A percentile compares a stretch with the other conserved stretches of the same genome.
These are phyloP conservation scores for Biscogniauxia sp. DNA, from an alignment of 2,329 filamentous ascomycete genomes.

Conservation along the genomic window DNA sequence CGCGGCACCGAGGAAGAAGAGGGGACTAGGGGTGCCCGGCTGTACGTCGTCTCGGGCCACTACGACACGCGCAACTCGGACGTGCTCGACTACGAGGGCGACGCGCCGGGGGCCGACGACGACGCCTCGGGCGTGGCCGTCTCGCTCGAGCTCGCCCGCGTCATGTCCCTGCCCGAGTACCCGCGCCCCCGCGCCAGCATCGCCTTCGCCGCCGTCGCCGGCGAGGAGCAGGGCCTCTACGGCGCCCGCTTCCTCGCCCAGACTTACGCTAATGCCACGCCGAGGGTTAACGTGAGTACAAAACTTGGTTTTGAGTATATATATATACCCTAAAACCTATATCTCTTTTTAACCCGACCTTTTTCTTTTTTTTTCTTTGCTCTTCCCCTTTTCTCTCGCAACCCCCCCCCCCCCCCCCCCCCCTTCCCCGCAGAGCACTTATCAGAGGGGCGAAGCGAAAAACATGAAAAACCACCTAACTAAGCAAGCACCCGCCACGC, in stretches of 20 bases:
- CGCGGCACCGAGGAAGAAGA: slow-evolving; percentile 41
- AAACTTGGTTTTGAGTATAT: too few relatives aligned
- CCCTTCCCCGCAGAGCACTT: too few relatives aligned
- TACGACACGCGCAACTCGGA: slow-evolving; percentile 54
- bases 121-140: slow-evolving; percentile 56
- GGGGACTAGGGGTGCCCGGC: slow-evolving; percentile 24
- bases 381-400: neutral
- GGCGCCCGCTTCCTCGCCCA: slow-evolving; percentile 51
- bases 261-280: slow-evolving; percentile 46
- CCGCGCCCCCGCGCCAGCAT: slow-evolving; percentile 48
- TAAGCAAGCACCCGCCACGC: too few relatives aligned
- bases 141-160: slow-evolving; percentile 53
- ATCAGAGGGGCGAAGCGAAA: too few relatives aligned
- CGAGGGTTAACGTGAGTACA: slow-evolving; percentile 34
- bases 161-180: slow-evolving; percentile 43
- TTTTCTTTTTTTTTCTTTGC: too few relatives aligned
- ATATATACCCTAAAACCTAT: neutral
- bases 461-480: neutral
- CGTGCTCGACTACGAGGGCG: slow-evolving; percentile 47
- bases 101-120: slow-evolving; percentile 57
- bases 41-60: slow-evolving; percentile 55
- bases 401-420: neutral
- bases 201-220: slow-evolving; percentile 55
- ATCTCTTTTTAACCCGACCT: too few relatives aligned
- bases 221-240: slow-evolving; percentile 56